Evolutionary conservation across 257 asterid species (phyloP), one percentile per base, ranked within the genome.

Genomic region (Gentiana dahurica): DNA sequence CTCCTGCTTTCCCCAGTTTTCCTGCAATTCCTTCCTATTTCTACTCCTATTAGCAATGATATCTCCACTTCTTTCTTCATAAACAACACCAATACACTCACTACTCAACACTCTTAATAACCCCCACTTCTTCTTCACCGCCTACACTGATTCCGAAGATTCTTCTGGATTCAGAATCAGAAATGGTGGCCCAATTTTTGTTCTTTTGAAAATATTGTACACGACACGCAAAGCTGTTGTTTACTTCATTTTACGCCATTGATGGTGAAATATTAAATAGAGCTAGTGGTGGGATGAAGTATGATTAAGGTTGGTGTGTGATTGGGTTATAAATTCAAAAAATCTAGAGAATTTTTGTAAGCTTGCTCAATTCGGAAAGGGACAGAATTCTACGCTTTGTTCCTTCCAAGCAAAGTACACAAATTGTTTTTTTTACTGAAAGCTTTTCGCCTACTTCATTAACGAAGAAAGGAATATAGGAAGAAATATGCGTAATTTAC

Each of bases 1-100:
- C 95, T 68, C 95, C 88, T 78, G 77, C 79, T 78, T 85, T 92
- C 75, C 97, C 98, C 98, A 88, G 97, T 67, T 79, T 88, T 69
- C 67, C 94, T 68, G 46, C 46, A 5, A 10, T 10, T 41, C 10
- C 46, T 62, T 12, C 64, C 70, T 58, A 70, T 64, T 58, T 68
- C 59, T 59, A 65, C 87, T 53, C 75, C 86, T 62, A 24, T 24
- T 24, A 24, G 24, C 24, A 24, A 24, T 24, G 54, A 36, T 7
- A 53, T 3, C 24, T 7, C 34, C 10, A 8, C 34, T 7, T 53
- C 37, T 65, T 36, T 46, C 43, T 7, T 65, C 70, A 49, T 60
- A 60, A 59, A 5, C 64, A 60, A 34, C 54, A 5, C 41, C 34
- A 37, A 4, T 59, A 59, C 39, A 54, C 1, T 53, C 8, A 34